Percentiles rank a stretch among this genome's conserved stretches.
Conservation (phyloP, 108 stramenopile genomes). For the Cylindrotheca fusiformis region DNA sequence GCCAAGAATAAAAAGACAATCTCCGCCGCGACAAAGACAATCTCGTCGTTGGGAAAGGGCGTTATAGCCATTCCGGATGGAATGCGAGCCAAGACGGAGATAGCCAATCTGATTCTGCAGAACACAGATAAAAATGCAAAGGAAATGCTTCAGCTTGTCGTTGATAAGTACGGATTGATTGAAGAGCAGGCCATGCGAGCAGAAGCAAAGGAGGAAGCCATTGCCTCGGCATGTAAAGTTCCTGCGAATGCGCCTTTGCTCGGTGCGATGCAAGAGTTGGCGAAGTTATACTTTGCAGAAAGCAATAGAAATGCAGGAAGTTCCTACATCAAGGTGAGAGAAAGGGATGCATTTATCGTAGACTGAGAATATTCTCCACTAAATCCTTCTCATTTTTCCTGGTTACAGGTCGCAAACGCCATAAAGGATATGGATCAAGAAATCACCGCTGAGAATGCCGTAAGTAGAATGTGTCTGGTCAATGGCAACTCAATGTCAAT, state of each 20-base stretch:
- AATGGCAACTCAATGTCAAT: neutral
- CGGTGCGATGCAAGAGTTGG: conserved; percentile 54
- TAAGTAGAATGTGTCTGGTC: neutral
- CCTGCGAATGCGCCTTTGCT: conserved; percentile 59
- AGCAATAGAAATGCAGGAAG: conserved; percentile 49
- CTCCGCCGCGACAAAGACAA: conserved; percentile 24
- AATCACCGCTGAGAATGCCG: conserved; percentile 69
- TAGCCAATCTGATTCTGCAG: conserved; percentile 49
- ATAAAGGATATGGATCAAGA: conserved; percentile 54
- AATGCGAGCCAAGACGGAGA: conserved; percentile 42
- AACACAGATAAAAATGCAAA: conserved; percentile 35
- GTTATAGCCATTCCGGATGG: conserved; percentile 62
- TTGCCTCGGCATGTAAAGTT: conserved; percentile 31
- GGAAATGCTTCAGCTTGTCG: conserved; percentile 46
- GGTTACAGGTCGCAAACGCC: conserved; percentile 43
- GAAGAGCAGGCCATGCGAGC: conserved; percentile 40
- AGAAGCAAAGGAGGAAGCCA: conserved; percentile 38
- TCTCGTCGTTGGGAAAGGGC: conserved; percentile 35
- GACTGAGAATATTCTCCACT: no score
- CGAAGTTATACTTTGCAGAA: conserved; percentile 35
- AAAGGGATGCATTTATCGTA: no score
- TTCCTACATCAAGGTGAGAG: conserved; percentile 44
- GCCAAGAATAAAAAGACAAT: neutral
- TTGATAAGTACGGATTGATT: conserved; percentile 68
- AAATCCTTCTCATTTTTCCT: no score